phyloP scores from a whole-genome alignment of 1,284 basidiomycete genomes.

The Ceratobasidium sp. region DNA sequence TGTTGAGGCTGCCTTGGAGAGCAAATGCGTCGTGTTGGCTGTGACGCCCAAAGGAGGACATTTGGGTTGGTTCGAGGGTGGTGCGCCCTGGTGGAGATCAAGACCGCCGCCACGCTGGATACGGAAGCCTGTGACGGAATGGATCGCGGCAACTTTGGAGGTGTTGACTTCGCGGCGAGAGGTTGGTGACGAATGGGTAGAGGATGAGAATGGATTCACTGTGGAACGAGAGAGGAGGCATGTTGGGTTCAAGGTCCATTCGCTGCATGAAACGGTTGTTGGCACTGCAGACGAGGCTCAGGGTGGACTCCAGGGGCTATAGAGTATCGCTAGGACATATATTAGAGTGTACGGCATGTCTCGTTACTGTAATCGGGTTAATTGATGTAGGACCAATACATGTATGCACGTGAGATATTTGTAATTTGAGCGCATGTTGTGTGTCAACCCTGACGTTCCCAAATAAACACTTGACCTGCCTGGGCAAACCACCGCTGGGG shows the following conservation, averaged over 20 bases:
- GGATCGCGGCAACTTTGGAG: conserved; percentile 40
- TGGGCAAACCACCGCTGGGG: neutral
- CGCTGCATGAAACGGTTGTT: conserved; percentile 22
- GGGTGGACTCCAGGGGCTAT: conserved; percentile 30
- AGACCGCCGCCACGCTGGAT: conserved; percentile 43
- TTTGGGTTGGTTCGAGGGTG: conserved; percentile 88
- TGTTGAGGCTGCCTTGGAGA: conserved; percentile 38
- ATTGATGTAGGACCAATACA: conserved; percentile 3
- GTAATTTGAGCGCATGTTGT: conserved; percentile 6
- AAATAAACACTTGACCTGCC: conserved; percentile 2
- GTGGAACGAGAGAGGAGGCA: conserved; percentile 19
- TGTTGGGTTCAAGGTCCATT: conserved; percentile 29
- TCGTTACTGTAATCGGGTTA: too few species aligned
- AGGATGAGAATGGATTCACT: conserved; percentile 33
- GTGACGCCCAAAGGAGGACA: conserved; percentile 86
- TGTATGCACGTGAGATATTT: conserved; percentile 8
- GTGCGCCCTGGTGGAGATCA: conserved; percentile 47
- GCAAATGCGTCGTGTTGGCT: conserved; percentile 62
- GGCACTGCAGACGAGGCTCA: conserved; percentile 28
- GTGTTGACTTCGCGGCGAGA: conserved; percentile 5
- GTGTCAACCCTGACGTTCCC: neutral
- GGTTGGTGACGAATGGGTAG: conserved; percentile 18
- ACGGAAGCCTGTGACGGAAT: conserved; percentile 43
- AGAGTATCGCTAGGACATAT: conserved; percentile 12
- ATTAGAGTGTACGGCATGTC: neutral